A percentile compares a stretch with the other conserved stretches of the same genome.
These are phyloP conservation scores for Biscutella auriculata DNA, from an alignment of 441 rosid species.

Conservation along the genomic window DNA sequence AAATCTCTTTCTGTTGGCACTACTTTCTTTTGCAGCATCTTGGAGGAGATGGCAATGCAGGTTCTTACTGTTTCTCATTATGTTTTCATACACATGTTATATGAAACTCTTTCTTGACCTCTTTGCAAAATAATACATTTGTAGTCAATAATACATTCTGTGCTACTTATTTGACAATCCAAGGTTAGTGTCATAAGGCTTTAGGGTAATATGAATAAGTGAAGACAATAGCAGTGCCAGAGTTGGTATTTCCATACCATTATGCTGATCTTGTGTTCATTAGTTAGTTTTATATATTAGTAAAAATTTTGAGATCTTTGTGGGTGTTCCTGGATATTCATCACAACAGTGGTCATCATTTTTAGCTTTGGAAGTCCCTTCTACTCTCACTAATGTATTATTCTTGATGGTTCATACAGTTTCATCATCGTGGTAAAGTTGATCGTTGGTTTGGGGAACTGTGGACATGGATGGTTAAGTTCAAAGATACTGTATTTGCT, in stretches of 20 bases:
- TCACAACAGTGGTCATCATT: not conserved
- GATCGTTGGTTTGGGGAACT: slow-evolving; percentile 77
- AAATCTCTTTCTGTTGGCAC: slow-evolving; percentile 66
- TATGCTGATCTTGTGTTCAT: not conserved
- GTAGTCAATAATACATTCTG: not conserved
- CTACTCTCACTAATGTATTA: not conserved
- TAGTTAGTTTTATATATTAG: not conserved
- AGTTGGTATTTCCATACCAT: not conserved
- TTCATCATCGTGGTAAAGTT: slow-evolving; percentile 56
- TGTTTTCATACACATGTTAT: not conserved
- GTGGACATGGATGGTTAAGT: slow-evolving; percentile 80
- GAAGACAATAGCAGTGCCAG: not conserved
- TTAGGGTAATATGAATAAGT: not conserved
- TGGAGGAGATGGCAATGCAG: slow-evolving; percentile 85
- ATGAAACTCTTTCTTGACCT: not conserved
- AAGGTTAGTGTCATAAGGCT: not conserved
- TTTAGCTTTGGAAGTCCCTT: not conserved
- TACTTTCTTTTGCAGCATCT: slow-evolving; percentile 44
- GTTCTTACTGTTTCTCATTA: slow-evolving; percentile 30
- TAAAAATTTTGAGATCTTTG: not conserved
- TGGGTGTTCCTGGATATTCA: slow-evolving; percentile 4
- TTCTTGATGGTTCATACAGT: slow-evolving; percentile 30
- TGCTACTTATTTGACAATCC: not conserved
- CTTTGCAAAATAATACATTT: not conserved
- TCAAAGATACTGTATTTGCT: slow-evolving; percentile 64